Conservation (phyloP, 2,329 filamentous ascomycete species). For the Sclerotinia spermophila region DNA sequence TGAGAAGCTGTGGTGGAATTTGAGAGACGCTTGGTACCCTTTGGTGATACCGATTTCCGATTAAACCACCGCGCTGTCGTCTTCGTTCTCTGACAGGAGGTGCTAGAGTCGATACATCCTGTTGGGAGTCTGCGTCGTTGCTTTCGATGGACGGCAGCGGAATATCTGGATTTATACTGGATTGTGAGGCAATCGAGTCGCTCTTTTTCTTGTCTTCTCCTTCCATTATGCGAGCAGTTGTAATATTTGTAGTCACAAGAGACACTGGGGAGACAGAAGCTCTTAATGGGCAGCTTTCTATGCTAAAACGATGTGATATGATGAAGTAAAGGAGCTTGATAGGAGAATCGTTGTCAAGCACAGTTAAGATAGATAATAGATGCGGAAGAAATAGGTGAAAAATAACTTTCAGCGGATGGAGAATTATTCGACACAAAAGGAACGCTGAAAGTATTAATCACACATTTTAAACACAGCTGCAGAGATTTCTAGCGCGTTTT, state of each 20-base stretch:
- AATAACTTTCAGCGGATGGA: not conserved
- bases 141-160: not conserved
- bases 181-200: not conserved
- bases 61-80: not conserved
- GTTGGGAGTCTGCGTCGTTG: not conserved
- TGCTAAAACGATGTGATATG: not conserved
- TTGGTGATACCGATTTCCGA: not conserved
- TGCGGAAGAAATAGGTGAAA: rapidly evolving
- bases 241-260: not conserved
- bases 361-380: too few species aligned
- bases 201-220: not conserved
- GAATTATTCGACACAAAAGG: not conserved
- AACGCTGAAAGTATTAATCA: not conserved
- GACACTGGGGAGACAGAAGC: not conserved
- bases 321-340: too few species aligned
- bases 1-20: not conserved
- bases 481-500: too few species aligned
- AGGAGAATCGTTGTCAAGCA: not conserved
- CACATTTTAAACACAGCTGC: not conserved
- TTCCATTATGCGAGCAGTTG: not conserved
- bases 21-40: not conserved
- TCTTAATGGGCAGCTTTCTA: not conserved
- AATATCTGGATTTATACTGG: not conserved
- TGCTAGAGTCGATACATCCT: rapidly evolving
- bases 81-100: not conserved